These are phyloP conservation scores for Blastobotrys indianensis DNA, from an alignment of 1,139 yeast species.

Conservation along the genomic window DNA sequence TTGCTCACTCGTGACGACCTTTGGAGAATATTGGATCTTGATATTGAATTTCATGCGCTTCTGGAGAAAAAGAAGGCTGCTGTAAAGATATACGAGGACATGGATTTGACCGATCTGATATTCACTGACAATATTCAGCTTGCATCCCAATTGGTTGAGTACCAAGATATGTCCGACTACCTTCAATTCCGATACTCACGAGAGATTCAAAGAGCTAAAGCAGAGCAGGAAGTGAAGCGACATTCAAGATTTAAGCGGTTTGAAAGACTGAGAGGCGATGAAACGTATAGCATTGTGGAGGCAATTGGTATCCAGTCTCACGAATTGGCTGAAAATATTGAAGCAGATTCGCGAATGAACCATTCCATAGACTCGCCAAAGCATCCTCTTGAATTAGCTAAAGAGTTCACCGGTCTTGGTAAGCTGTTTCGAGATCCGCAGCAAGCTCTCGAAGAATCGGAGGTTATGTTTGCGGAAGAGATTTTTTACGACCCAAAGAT, in stretches of 20 bases:
- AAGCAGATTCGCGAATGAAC: conserved; percentile 65
- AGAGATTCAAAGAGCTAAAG: conserved; percentile 51
- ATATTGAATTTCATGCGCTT: conserved; percentile 82
- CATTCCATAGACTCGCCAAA: conserved; percentile 61
- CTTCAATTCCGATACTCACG: conserved; percentile 73
- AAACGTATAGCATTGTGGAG: conserved; percentile 60
- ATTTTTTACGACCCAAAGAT: conserved; percentile 76
- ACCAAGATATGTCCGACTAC: conserved; percentile 85
- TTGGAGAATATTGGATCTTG: conserved; percentile 85
- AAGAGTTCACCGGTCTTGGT: conserved; percentile 39
- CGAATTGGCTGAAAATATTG: conserved; percentile 78
- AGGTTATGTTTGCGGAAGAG: conserved; percentile 72
- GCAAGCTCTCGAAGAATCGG: conserved; percentile 67
- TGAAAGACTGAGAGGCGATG: conserved; percentile 69
- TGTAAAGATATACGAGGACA: conserved; percentile 49
- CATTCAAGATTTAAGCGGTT: conserved; percentile 68
- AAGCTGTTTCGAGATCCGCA: conserved; percentile 49
- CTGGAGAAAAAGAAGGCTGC: conserved; percentile 68
- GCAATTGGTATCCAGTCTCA: conserved; percentile 74
- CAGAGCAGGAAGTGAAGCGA: conserved; percentile 39
- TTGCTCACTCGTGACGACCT: conserved; percentile 54
- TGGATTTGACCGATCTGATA: conserved; percentile 52
- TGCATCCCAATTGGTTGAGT: conserved; percentile 67
- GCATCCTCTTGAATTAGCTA: conserved; percentile 61
- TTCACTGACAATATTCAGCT: conserved; percentile 49